phyloP scores from a whole-genome alignment of 129 eudicot species.

The Centaurea solstitialis region DNA sequence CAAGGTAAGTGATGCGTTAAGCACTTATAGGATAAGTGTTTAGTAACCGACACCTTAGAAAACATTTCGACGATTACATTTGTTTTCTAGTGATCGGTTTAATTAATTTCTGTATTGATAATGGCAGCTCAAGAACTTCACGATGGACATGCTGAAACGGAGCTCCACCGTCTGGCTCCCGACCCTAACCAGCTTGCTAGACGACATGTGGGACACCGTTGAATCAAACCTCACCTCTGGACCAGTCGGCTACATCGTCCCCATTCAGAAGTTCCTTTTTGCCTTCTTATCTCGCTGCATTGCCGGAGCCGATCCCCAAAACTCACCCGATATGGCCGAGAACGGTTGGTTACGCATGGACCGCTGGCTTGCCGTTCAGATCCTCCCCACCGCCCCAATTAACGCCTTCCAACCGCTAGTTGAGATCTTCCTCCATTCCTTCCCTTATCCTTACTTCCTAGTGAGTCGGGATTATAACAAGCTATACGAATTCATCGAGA shows the following conservation, averaged over 20 bases:
- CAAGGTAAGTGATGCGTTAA: too few species aligned
- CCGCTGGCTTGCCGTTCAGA: constrained; percentile 36
- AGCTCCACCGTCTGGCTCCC: constrained; percentile 33
- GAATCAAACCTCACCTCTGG: constrained; percentile 32
- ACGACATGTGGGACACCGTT: constrained; percentile 31
- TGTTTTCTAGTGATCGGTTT: background rate
- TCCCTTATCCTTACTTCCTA: constrained; percentile 39
- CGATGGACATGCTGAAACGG: constrained; percentile 28
- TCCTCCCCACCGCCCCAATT: constrained; percentile 37
- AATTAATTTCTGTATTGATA: background rate
- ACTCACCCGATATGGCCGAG: constrained; percentile 31
- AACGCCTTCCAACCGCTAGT: constrained; percentile 37
- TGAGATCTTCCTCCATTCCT: constrained; percentile 49
- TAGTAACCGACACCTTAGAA: too few species aligned
- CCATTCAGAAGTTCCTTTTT: constrained; percentile 31
- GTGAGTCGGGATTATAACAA: constrained; percentile 47
- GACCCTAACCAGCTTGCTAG: constrained; percentile 30
- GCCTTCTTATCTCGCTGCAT: constrained; percentile 25
- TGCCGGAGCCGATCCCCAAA: constrained; percentile 33
- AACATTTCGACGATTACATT: background rate
- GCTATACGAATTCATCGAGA: constrained; percentile 39
- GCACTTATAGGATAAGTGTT: too few species aligned
- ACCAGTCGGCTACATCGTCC: constrained; percentile 24
- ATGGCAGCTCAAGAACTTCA: constrained; percentile 30
- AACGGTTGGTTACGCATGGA: constrained; percentile 24